phyloP scores from a whole-genome alignment of 2,329 filamentous ascomycete genomes.

The Diaporthe australafricana region DNA sequence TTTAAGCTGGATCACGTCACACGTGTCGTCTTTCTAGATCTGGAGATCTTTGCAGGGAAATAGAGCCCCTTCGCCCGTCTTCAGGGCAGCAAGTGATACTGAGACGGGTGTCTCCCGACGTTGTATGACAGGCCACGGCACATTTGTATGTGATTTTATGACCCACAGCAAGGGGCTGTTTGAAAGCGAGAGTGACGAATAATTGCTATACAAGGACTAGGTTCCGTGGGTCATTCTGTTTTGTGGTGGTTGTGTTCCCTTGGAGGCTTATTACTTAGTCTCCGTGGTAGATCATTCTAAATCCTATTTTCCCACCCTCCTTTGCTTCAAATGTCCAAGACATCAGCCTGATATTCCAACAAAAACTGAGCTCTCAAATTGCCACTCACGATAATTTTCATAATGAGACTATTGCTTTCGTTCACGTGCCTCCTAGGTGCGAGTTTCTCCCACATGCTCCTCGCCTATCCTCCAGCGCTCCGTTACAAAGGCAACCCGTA shows the following conservation, averaged over 20 bases:
- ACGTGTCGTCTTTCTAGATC: not conserved
- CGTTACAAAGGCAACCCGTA: constrained; percentile 40
- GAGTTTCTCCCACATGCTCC: constrained; percentile 22
- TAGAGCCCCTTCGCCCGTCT: not conserved
- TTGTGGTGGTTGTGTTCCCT: not conserved
- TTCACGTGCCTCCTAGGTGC: not conserved
- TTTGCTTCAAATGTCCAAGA: not conserved
- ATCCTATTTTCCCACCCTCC: not conserved
- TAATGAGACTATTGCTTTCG: not conserved
- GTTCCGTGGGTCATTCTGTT: not conserved
- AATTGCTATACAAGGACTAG: not conserved
- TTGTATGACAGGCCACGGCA: constrained; percentile 15
- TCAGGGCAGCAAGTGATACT: constrained; percentile 12
- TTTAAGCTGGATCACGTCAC: constrained; percentile 3
- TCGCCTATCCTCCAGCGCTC: constrained; percentile 26
- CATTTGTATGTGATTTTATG: not conserved
- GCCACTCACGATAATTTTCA: not conserved
- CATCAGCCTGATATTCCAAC: no score
- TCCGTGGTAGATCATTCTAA: no score
- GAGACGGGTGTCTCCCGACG: constrained; percentile 25
- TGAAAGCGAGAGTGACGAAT: not conserved
- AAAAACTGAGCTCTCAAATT: not conserved
- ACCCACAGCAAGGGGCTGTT: not conserved
- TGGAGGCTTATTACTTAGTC: not conserved
- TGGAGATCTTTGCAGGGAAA: constrained; percentile 18